Percentiles rank a stretch among this genome's conserved stretches.
phyloP scores from a whole-genome alignment of 805 yeast species.

The Ogataea salicorniae region DNA sequence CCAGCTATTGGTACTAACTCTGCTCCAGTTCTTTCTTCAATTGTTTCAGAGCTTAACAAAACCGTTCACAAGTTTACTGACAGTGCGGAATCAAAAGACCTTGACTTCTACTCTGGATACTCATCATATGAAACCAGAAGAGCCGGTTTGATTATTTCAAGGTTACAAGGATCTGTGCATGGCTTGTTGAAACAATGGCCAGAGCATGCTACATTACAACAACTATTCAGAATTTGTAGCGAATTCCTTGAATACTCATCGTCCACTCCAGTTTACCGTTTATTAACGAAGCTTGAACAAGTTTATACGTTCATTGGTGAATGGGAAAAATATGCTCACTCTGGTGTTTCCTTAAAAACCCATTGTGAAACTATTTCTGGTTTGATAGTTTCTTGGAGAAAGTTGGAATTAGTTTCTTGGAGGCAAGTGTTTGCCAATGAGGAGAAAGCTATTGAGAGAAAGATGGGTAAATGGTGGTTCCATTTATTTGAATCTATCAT shows the following conservation, averaged over 20 bases:
- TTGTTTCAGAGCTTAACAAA: slow-evolving; percentile 30
- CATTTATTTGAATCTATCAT: slow-evolving; percentile 79
- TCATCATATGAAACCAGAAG: slow-evolving; percentile 54
- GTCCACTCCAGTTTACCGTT: slow-evolving; percentile 67
- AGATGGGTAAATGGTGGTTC: slow-evolving; percentile 85
- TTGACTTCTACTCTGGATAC: slow-evolving; percentile 65
- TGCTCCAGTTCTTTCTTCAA: slow-evolving; percentile 31
- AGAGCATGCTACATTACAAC: slow-evolving; percentile 84
- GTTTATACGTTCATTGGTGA: slow-evolving; percentile 76
- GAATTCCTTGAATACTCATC: slow-evolving; percentile 64
- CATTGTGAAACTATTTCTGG: slow-evolving; percentile 55
- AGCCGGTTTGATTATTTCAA: slow-evolving; percentile 48
- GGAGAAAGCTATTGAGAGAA: slow-evolving; percentile 40
- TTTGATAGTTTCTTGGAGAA: slow-evolving; percentile 87
- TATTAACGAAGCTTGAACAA: slow-evolving; percentile 80
- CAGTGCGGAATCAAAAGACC: slow-evolving; percentile 14
- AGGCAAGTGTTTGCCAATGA: slow-evolving; percentile 66
- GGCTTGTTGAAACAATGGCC: slow-evolving; percentile 73
- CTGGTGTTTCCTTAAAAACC: slow-evolving; percentile 58
- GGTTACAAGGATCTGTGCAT: slow-evolving; percentile 39
- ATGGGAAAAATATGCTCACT: slow-evolving; percentile 91
- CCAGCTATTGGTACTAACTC: slow-evolving; percentile 21
- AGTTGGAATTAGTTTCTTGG: slow-evolving; percentile 83
- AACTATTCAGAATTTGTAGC: slow-evolving; percentile 53
- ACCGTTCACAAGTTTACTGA: slow-evolving; percentile 29